phyloP scores from a whole-genome alignment of 1,284 basidiomycete species.

The Ustilago tritici region DNA sequence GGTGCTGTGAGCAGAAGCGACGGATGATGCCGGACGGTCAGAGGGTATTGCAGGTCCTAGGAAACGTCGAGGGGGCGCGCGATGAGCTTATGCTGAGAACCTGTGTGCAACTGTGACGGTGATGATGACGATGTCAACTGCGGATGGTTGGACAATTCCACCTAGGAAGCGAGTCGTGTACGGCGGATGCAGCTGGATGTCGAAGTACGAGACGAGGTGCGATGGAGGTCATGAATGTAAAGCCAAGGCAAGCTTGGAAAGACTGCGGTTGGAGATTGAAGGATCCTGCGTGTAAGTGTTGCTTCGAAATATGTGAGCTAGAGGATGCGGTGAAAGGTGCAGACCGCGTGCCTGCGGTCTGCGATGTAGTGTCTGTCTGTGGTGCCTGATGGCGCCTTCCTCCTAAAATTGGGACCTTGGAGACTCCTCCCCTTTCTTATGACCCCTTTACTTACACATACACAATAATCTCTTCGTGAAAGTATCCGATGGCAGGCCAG shows the following conservation, averaged over 20 bases:
- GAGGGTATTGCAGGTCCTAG: no score
- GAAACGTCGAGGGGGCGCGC: no score
- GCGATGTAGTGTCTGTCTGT: not conserved
- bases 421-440: not conserved
- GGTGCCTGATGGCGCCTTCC: not conserved
- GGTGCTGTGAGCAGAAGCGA: not conserved
- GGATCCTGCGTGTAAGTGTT: not conserved
- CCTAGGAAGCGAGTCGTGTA: not conserved
- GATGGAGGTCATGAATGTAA: not conserved
- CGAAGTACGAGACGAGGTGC: not conserved
- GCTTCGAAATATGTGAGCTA: not conserved
- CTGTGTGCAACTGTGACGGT: not conserved
- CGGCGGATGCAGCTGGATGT: not conserved
- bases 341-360: constrained; percentile 14
- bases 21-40: not conserved
- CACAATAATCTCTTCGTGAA: not conserved
- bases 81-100: no score
- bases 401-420: not conserved
- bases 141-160: not conserved
- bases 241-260: not conserved
- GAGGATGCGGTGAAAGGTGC: not conserved
- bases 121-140: not conserved
- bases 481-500: constrained; percentile 2
- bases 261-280: not conserved
- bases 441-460: not conserved